Conservation (phyloP, 2,329 filamentous ascomycete genomes). For the Coniochaeta sp. region DNA sequence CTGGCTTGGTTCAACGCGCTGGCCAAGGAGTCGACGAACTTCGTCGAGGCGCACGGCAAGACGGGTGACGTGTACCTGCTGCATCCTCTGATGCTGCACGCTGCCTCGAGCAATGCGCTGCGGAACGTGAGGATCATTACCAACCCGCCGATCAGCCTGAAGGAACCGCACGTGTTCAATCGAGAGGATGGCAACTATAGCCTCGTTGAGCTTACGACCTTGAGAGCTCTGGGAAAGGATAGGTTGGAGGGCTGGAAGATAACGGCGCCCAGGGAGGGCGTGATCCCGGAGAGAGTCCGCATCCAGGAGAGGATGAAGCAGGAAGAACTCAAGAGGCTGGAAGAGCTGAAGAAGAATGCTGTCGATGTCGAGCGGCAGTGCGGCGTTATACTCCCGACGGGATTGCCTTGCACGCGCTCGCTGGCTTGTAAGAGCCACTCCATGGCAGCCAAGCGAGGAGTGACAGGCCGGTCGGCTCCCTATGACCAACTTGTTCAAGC, state of each 20-base stretch:
- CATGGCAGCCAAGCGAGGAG: constrained; percentile 90
- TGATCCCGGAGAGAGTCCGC: constrained; percentile 42
- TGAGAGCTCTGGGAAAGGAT: constrained; percentile 39
- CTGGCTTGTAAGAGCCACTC: constrained; percentile 89
- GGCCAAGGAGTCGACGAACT: constrained; percentile 31
- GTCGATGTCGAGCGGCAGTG: constrained; percentile 94
- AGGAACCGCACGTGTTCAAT: constrained; percentile 45
- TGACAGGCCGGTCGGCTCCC: constrained; percentile 77
- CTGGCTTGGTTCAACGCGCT: constrained; percentile 37
- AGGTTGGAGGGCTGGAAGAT: constrained; percentile 46
- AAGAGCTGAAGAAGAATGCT: constrained; percentile 27
- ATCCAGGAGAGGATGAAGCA: constrained; percentile 43
- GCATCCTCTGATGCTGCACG: constrained; percentile 56
- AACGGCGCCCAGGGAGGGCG: constrained; percentile 35
- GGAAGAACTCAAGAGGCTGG: constrained; percentile 40
- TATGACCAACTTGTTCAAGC: constrained; percentile 87
- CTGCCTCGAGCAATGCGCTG: constrained; percentile 38
- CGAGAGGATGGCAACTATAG: constrained; percentile 40
- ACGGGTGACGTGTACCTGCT: constrained; percentile 52
- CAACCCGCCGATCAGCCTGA: constrained; percentile 47
- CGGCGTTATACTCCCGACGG: constrained; percentile 78
- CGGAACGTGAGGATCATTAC: constrained; percentile 41
- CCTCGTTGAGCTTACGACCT: constrained; percentile 48
- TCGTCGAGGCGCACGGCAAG: constrained; percentile 47
- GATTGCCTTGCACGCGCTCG: constrained; percentile 78